These are phyloP conservation scores for Escallonia rubra DNA, from an alignment of 129 eudicot species.

Conservation along the genomic window DNA sequence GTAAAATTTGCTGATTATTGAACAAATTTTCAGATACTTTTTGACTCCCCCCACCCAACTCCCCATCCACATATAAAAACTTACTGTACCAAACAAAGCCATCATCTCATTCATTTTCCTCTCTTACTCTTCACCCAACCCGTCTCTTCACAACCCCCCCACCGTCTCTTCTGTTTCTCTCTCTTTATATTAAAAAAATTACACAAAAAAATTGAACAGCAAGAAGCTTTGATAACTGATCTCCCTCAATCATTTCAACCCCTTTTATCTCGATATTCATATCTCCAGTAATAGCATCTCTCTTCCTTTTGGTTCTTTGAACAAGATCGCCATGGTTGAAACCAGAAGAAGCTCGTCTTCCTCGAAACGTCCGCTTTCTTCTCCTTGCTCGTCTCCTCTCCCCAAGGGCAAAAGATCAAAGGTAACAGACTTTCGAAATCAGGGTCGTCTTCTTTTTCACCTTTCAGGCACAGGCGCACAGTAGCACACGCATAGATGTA, in stretches of 20 bases:
- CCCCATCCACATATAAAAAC: too few species aligned
- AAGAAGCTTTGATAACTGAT: slow-evolving; percentile 24
- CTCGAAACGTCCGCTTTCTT: slow-evolving; percentile 63
- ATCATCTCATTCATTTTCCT: too few species aligned
- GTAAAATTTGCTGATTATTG: too few species aligned
- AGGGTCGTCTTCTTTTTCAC: slow-evolving; percentile 7
- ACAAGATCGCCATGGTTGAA: slow-evolving; percentile 55
- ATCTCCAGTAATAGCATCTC: background rate
- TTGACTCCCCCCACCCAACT: too few species aligned
- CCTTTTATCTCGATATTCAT: background rate
- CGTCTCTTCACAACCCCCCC: too few species aligned
- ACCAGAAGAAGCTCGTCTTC: slow-evolving; percentile 77
- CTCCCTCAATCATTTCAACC: slow-evolving; percentile 32
- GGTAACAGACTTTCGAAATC: slow-evolving; percentile 19
- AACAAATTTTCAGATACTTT: too few species aligned
- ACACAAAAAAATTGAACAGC: background rate
- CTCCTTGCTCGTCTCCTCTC: slow-evolving; percentile 48
- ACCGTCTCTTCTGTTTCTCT: too few species aligned
- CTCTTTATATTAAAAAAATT: too few species aligned
- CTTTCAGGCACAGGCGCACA: background rate
- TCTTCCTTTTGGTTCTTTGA: slow-evolving; percentile 16
- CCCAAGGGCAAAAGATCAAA: slow-evolving; percentile 71
- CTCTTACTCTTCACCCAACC: too few species aligned
- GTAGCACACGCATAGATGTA: background rate
- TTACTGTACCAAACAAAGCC: too few species aligned